Evolutionary conservation across 306 rosid species (phyloP).

Genomic region (Betula pendula): DNA sequence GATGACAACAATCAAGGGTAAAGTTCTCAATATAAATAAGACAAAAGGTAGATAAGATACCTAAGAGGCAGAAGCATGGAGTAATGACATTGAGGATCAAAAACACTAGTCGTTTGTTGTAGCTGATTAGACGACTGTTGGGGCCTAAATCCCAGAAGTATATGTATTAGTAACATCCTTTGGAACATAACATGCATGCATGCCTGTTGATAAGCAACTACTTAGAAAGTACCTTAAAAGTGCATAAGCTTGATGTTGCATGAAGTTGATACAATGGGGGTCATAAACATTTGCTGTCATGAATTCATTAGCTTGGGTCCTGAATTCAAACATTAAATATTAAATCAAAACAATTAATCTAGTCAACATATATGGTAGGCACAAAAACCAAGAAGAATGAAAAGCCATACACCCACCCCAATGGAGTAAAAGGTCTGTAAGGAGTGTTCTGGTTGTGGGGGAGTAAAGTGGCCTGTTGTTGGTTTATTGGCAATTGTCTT

Average conservation of each 20-base stretch:
- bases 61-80: constrained; percentile 2
- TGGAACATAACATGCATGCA: neutral
- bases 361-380: neutral
- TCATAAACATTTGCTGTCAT: constrained; percentile 6
- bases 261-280: neutral
- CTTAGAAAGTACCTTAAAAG: constrained; percentile 6
- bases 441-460: constrained; percentile 16
- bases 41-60: neutral
- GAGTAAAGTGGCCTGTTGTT: constrained; percentile 6
- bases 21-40: neutral
- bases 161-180: neutral
- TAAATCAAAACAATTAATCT: neutral
- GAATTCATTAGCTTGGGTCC: constrained; percentile 21
- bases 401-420: neutral
- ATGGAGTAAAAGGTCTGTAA: neutral
- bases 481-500: neutral
- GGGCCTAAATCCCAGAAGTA: constrained; percentile 13
- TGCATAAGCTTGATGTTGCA: constrained; percentile 1
- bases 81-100: constrained; percentile 9
- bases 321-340: neutral
- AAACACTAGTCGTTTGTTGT: constrained; percentile 1
- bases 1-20: neutral
- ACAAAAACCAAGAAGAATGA: neutral
- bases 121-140: constrained; percentile 7
- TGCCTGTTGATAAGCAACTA: neutral